Evolutionary conservation across 208 protist species (phyloP).

Genomic region (Trichomonas gallinae): DNA sequence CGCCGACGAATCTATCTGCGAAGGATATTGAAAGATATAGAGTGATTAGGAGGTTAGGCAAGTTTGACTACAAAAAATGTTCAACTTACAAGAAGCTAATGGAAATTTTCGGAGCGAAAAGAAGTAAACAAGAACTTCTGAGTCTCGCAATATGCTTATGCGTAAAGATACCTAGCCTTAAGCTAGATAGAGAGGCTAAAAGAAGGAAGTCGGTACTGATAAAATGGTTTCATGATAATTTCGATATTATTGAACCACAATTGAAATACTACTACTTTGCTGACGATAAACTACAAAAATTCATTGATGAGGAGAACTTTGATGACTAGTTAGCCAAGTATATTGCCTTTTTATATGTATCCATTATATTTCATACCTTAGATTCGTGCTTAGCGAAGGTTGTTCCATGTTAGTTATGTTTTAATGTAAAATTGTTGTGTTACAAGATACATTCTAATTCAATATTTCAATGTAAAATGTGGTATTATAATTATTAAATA

Average conservation of each 20-base stretch:
- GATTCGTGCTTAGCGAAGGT: too few species aligned
- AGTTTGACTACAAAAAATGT: neutral
- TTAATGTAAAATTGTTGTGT: too few species aligned
- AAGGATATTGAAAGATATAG: neutral
- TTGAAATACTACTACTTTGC: neutral
- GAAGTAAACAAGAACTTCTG: neutral
- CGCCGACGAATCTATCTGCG: neutral
- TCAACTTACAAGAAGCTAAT: neutral
- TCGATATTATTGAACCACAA: neutral
- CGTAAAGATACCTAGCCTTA: neutral
- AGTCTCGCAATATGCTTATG: neutral
- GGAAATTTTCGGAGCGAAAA: neutral
- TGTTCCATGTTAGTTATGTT: too few species aligned
- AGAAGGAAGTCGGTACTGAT: neutral
- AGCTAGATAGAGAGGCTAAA: neutral
- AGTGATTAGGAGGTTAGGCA: neutral
- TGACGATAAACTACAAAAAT: neutral
- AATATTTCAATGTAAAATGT: too few species aligned
- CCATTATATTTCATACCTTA: too few species aligned
- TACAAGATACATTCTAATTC: too few species aligned
- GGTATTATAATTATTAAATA: too few species aligned
- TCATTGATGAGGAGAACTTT: neutral
- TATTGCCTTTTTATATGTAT: too few species aligned
- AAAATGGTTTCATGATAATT: neutral
- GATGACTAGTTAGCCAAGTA: too few species aligned